Evolutionary conservation across 129 eudicot genomes (phyloP).

Genomic region (Flaveria bidentis): DNA sequence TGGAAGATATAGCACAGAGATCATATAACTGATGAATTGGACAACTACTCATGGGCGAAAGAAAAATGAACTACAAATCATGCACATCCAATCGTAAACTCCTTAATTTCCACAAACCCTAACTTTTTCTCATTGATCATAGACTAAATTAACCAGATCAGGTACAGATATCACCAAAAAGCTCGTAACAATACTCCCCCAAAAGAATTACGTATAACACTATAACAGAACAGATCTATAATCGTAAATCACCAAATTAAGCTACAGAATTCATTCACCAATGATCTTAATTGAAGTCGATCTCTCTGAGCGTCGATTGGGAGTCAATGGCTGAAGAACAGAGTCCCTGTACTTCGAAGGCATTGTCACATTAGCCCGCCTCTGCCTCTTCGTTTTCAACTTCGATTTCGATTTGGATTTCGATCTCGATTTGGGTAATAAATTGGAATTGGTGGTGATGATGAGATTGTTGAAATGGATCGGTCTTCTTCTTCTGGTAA

Average conservation of each 20-base stretch:
- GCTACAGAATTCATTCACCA: slow-evolving; percentile 20
- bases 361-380: slow-evolving; percentile 34
- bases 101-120: neutral
- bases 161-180: slow-evolving; percentile 14
- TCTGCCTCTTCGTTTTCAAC: slow-evolving; percentile 31
- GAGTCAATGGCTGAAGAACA: slow-evolving; percentile 45
- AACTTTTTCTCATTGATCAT: slow-evolving; percentile 17
- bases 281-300: slow-evolving; percentile 6
- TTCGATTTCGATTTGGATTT: slow-evolving; percentile 10
- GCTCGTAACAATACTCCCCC: slow-evolving; percentile 16
- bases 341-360: slow-evolving; percentile 50
- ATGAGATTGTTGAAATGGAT: slow-evolving; percentile 40
- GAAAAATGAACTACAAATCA: slow-evolving; percentile 19
- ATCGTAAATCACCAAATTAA: neutral
- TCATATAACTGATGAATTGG: slow-evolving; percentile 10
- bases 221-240: slow-evolving; percentile 30
- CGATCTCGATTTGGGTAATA: slow-evolving; percentile 1
- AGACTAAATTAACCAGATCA: slow-evolving; percentile 27
- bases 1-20: slow-evolving; percentile 17
- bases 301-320: slow-evolving; percentile 30
- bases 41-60: neutral
- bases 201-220: slow-evolving; percentile 19
- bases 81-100: slow-evolving; percentile 14
- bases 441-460: slow-evolving; percentile 15
- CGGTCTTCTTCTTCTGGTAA: slow-evolving; percentile 38